Base-by-base conservation (phyloP, 208 protist species). In the Leishmania turanica region DNA sequence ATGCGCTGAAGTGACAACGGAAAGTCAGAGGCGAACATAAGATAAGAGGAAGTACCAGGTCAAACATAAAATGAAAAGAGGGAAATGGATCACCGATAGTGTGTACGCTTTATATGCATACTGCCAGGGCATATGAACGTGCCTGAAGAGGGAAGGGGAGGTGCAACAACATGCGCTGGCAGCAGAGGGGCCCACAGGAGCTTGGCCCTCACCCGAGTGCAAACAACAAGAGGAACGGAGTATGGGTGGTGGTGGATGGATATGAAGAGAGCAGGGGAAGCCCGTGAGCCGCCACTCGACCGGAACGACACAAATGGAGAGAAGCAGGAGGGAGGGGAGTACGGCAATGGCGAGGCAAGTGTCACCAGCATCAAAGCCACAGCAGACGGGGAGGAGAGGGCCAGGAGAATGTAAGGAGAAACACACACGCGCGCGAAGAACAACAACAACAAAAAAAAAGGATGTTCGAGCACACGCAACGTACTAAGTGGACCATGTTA, bases 161-260 rank as follows among this genome's bases (percentile, higher is more conserved):
- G 17, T 72, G 66, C 40, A 49, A 47, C 40, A 49, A n/a, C 34
- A 72, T 72, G 66, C 66, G 40, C 42, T 72, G 66, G 66, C 42
- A 27, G 31, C n/a, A 72, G 40, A 72, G 34, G 37, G 19, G 21
- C 40, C 40, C 42, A 17, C 49, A 75, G 49, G 47, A 75, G 27
- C 71, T 24, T 24, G 6, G 42, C 19, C 21, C 21, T 72, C 21
- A 31, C 21, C 2, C 1, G 5, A 49, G 66, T 47, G 47, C 6
- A 75, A 51, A 51, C 9, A 76, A 56, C 11, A 76, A 62, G 45
- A 60, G 15, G 34, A 76, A 40, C n/a, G 37, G 34, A 15, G 21
- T 8, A 9, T 8, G 31, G 27, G 21, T 49, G 71, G 21, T 31
- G 72, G 34, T 76, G 24, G 11, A 62, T 15, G 51, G 19, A 76